phyloP scores from a whole-genome alignment of 192 early-diverging fungal species.

The Backusella australiensis region DNA sequence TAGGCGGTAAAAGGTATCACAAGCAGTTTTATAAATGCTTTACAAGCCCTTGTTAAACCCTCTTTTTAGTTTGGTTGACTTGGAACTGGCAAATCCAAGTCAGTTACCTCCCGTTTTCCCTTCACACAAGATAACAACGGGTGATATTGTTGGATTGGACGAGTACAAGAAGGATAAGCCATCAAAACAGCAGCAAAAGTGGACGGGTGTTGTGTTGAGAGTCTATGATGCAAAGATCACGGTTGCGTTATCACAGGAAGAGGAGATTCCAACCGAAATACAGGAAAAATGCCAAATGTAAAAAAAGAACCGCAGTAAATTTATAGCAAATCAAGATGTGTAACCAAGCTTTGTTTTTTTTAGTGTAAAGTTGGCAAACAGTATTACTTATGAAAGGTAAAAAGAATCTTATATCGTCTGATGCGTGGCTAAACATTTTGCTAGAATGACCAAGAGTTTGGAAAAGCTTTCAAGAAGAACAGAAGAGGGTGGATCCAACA shows the following conservation, averaged over 20 bases:
- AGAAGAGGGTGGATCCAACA: slow-evolving; percentile 23
- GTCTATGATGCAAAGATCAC: slow-evolving; percentile 58
- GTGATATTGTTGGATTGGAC: slow-evolving; percentile 73
- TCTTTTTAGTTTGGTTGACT: slow-evolving; percentile 53
- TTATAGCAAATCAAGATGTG: neutral
- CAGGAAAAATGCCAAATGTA: slow-evolving; percentile 63
- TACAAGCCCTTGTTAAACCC: neutral
- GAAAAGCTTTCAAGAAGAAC: slow-evolving; percentile 36
- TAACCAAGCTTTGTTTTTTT: neutral
- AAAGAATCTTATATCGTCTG: neutral
- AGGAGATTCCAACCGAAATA: slow-evolving; percentile 55
- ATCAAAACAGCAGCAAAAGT: slow-evolving; percentile 21
- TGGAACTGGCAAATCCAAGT: slow-evolving; percentile 58
- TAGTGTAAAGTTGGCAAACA: slow-evolving; percentile 45
- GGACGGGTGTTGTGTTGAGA: slow-evolving; percentile 57
- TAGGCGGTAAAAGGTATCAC: slow-evolving; percentile 62
- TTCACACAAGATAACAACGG: slow-evolving; percentile 55
- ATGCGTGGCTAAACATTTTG: slow-evolving; percentile 19
- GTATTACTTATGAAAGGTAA: slow-evolving; percentile 49
- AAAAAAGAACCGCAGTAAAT: slow-evolving; percentile 20
- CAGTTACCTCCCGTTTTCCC: slow-evolving; percentile 49
- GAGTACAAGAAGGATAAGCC: slow-evolving; percentile 48
- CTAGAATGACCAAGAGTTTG: slow-evolving; percentile 44
- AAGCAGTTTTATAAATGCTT: neutral
- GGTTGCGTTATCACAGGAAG: slow-evolving; percentile 50